Evolutionary conservation across 1,284 basidiomycete species (phyloP).

Genomic region (Anthracocystis panici-leucophaei): DNA sequence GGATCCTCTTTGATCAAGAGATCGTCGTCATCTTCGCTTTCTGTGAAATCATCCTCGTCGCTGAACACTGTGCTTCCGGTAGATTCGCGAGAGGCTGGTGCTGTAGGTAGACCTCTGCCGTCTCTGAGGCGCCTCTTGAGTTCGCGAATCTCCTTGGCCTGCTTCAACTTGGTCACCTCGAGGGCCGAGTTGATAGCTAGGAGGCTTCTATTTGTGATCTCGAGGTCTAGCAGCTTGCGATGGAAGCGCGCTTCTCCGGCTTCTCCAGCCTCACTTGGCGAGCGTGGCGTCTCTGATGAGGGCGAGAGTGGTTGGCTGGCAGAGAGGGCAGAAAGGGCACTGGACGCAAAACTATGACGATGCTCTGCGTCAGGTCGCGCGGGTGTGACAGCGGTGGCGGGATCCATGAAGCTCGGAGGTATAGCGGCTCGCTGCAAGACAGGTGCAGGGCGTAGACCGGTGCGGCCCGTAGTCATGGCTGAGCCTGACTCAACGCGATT

Average conservation of each 20-base stretch:
- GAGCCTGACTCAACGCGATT: conserved; percentile 16
- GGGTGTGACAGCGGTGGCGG: conserved; percentile 3
- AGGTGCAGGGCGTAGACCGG: conserved; percentile 14
- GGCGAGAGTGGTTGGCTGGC: conserved; percentile 29
- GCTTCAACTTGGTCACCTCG: conserved; percentile 70
- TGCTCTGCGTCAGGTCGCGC: conserved; percentile 13
- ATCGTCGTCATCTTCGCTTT: conserved; percentile 44
- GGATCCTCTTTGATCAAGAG: conserved; percentile 44
- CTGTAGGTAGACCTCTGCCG: conserved; percentile 21
- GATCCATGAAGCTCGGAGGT: conserved; percentile 22
- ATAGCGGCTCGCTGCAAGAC: conserved; percentile 19
- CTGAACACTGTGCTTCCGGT: conserved; percentile 11
- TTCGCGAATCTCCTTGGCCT: conserved; percentile 70
- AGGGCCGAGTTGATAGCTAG: conserved; percentile 71
- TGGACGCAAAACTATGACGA: conserved; percentile 25
- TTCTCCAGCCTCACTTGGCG: conserved; percentile 40
- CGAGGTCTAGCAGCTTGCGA: conserved; percentile 71
- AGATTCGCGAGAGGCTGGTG: conserved; percentile 10
- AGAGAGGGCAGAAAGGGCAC: conserved; percentile 10
- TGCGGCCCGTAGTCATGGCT: conserved; percentile 26
- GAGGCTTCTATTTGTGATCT: conserved; percentile 71
- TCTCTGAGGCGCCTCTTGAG: conserved; percentile 55
- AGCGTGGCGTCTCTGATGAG: conserved; percentile 30
- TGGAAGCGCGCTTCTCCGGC: conserved; percentile 59
- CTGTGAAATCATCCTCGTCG: conserved; percentile 37